These are phyloP conservation scores for Diaporthe sp. DNA, from an alignment of 2,329 filamentous ascomycete genomes.

Conservation along the genomic window DNA sequence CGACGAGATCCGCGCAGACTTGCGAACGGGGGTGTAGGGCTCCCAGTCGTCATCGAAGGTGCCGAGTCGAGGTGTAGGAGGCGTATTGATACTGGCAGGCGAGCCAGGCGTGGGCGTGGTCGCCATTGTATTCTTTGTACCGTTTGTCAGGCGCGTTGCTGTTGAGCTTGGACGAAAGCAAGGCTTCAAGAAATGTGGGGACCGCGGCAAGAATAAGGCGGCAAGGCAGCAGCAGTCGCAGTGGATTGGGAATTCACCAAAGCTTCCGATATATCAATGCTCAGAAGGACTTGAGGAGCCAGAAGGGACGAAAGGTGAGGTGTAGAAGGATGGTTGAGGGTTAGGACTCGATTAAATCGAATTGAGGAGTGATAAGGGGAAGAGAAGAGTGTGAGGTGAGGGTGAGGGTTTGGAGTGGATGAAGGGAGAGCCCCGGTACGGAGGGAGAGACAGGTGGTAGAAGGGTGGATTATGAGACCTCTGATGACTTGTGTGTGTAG, in stretches of 20 bases:
- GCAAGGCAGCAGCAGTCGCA: conserved; percentile 13
- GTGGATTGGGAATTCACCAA: neutral
- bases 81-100: conserved; percentile 69
- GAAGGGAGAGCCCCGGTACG: neutral
- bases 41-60: conserved; percentile 79
- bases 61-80: conserved; percentile 78
- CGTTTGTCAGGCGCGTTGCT: conserved; percentile 14
- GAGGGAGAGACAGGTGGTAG: neutral
- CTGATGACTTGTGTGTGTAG: conserved; percentile 17
- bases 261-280: conserved; percentile 22
- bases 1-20: conserved; percentile 75
- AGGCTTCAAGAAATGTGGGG: conserved; percentile 9
- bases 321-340: conserved; percentile 22
- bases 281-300: neutral
- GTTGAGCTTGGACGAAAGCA: conserved; percentile 1
- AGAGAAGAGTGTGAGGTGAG: conserved; percentile 44
- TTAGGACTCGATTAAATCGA: conserved; percentile 12
- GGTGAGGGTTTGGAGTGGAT: conserved; percentile 36
- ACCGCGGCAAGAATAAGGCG: neutral
- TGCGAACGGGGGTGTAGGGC: conserved; percentile 77
- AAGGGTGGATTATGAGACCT: neutral
- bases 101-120: conserved; percentile 72
- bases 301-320: neutral
- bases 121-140: conserved; percentile 24
- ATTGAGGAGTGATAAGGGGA: conserved; percentile 30